Evolutionary conservation across 1,139 yeast species (phyloP).

Genomic region (Geotrichum australiense): DNA sequence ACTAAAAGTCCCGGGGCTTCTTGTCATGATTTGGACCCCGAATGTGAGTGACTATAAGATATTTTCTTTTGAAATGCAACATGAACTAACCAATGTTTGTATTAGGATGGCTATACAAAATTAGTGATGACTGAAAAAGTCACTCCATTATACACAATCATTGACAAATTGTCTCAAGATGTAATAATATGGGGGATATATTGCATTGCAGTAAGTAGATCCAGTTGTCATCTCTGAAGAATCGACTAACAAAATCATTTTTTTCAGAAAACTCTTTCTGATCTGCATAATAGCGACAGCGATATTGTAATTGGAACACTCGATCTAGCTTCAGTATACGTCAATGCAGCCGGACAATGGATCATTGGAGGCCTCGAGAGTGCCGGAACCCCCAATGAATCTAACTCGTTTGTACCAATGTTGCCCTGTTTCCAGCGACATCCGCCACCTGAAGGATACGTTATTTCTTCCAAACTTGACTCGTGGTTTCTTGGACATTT

Average conservation of each 20-base stretch:
- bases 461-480: constrained; percentile 39
- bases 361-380: constrained; percentile 78
- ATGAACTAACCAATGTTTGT: not conserved
- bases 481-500: constrained; percentile 57
- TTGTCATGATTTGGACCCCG: constrained; percentile 31
- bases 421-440: constrained; percentile 34
- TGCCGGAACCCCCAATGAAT: constrained; percentile 37
- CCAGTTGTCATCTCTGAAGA: not conserved
- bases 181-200: constrained; percentile 54
- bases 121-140: constrained; percentile 72
- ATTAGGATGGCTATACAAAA: not conserved
- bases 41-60: not conserved
- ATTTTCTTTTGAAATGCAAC: not conserved
- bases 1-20: constrained; percentile 71
- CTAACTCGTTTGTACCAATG: constrained; percentile 29
- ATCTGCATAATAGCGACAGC: constrained; percentile 59
- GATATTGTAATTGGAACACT: constrained; percentile 56
- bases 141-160: constrained; percentile 43
- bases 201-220: constrained; percentile 20
- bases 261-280: constrained; percentile 43
- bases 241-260: not conserved
- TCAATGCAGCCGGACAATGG: constrained; percentile 74
- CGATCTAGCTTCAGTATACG: constrained; percentile 50
- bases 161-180: constrained; percentile 27
- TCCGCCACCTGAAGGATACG: constrained; percentile 40